Evolutionary conservation across 2,329 filamentous ascomycete genomes (phyloP).

Genomic region (Sarocladium kiliense): DNA sequence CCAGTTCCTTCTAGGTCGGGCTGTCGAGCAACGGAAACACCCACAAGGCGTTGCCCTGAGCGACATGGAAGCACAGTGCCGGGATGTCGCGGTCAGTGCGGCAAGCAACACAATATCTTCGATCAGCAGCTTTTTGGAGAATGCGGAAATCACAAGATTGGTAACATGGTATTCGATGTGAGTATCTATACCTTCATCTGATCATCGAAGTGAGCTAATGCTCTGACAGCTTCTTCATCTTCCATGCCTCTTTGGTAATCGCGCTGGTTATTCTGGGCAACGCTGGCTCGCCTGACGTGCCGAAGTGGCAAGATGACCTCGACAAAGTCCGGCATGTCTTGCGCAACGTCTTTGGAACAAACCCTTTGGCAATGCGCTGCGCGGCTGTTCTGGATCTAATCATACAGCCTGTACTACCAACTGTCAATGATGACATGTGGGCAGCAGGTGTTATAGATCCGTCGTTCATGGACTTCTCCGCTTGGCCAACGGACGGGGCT

Average conservation of each 20-base stretch:
- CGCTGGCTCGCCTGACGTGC: slow-evolving; percentile 18
- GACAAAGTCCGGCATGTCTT: slow-evolving; percentile 21
- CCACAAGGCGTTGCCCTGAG: slow-evolving; percentile 8
- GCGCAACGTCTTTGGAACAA: slow-evolving; percentile 16
- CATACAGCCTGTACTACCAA: slow-evolving; percentile 11
- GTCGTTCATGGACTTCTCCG: slow-evolving; percentile 19
- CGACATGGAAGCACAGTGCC: slow-evolving; percentile 18
- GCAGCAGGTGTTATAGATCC: slow-evolving; percentile 15
- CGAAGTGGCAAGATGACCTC: slow-evolving; percentile 22
- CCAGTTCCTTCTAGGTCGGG: slow-evolving; percentile 21
- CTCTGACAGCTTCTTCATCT: slow-evolving; percentile 22
- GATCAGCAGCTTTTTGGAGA: slow-evolving; percentile 18
- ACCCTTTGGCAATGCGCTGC: slow-evolving; percentile 21
- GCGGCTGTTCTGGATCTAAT: slow-evolving; percentile 22
- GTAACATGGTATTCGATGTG: slow-evolving; percentile 27
- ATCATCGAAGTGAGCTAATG: background rate
- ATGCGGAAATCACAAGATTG: slow-evolving; percentile 17
- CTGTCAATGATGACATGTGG: background rate
- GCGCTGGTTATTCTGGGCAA: slow-evolving; percentile 23
- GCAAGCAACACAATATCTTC: slow-evolving; percentile 22
- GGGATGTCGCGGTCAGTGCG: slow-evolving; percentile 19
- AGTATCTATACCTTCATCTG: slow-evolving; percentile 7
- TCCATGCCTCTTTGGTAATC: slow-evolving; percentile 25
- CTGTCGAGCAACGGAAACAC: slow-evolving; percentile 16
- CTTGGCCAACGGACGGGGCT: slow-evolving; percentile 17